A percentile compares a stretch with the other conserved stretches of the same genome.
phyloP scores from a whole-genome alignment of 139 green algal genomes.

The Chlamydomonas sp. region DNA sequence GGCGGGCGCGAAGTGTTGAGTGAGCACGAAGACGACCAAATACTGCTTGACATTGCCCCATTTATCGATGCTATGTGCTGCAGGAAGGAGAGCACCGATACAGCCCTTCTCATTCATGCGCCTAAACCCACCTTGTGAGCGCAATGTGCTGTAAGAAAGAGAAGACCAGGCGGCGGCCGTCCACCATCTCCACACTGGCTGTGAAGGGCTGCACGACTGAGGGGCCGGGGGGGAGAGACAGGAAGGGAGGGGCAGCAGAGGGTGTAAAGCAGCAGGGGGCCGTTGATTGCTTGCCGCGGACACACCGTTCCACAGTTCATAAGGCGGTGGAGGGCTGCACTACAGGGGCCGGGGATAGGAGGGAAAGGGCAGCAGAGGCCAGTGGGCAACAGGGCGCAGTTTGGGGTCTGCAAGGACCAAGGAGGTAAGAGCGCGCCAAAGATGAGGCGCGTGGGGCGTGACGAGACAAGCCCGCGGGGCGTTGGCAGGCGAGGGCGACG shows the following conservation, averaged over 20 bases:
- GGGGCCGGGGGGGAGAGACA: background rate
- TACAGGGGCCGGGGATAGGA: background rate
- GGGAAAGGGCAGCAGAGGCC: background rate
- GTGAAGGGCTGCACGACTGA: conserved; percentile 55
- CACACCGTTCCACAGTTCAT: background rate
- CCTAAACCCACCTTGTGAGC: conserved; percentile 49
- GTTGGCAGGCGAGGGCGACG: too few species aligned
- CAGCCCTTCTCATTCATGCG: background rate
- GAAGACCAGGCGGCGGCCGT: conserved; percentile 44
- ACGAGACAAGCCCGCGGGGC: too few species aligned
- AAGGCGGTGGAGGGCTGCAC: conserved; percentile 63
- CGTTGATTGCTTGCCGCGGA: too few species aligned
- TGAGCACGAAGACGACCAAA: background rate
- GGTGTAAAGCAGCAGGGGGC: background rate
- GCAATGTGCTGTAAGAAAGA: conserved; percentile 75
- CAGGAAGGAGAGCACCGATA: background rate
- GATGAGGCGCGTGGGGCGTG: too few species aligned
- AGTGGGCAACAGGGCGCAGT: background rate
- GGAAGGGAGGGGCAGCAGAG: background rate
- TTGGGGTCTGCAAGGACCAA: background rate
- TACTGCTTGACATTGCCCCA: background rate
- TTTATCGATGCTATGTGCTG: background rate
- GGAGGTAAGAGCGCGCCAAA: too few species aligned
- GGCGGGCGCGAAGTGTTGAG: background rate
- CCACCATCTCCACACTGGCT: conserved; percentile 65